phyloP scores from a whole-genome alignment of 371 early-diverging fungal genomes.

The Mortierella sp. region DNA sequence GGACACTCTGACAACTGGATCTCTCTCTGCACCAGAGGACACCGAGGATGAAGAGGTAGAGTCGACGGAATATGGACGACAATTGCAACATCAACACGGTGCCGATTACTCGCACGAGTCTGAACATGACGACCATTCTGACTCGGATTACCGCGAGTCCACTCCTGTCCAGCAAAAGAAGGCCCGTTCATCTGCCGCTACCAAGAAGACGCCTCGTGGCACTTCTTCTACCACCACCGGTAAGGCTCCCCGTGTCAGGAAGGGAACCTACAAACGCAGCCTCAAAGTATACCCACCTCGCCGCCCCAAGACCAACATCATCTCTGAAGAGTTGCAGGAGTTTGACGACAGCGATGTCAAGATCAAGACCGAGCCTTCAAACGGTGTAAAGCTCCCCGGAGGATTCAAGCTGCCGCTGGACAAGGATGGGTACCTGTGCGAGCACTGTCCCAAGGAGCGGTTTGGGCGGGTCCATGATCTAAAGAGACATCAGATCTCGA shows the following conservation, averaged over 20 bases:
- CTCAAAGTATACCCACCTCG: constrained; percentile 48
- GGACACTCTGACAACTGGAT: neutral
- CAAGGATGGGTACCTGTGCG: constrained; percentile 35
- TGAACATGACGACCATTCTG: neutral
- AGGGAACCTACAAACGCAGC: constrained; percentile 11
- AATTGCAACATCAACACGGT: neutral
- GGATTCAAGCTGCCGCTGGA: neutral
- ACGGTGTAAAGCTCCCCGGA: neutral
- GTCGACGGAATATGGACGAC: neutral
- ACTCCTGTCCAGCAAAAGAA: constrained; percentile 4
- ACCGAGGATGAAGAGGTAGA: neutral
- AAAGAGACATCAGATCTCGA: constrained; percentile 49
- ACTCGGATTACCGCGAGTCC: constrained; percentile 19
- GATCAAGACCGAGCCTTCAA: neutral
- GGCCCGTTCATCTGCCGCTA: neutral
- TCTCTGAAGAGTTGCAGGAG: neutral
- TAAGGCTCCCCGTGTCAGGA: constrained; percentile 28
- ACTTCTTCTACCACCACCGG: constrained; percentile 1
- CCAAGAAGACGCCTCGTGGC: neutral
- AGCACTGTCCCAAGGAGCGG: constrained; percentile 33
- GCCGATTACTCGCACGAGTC: neutral
- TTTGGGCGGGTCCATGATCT: constrained; percentile 50
- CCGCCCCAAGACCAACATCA: constrained; percentile 4
- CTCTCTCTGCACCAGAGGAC: constrained; percentile 2
- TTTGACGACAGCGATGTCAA: neutral